A percentile compares a stretch with the other conserved stretches of the same genome.
Evolutionary conservation across 139 green algal genomes (phyloP).

Genomic region (Chlorella vulgaris): DNA sequence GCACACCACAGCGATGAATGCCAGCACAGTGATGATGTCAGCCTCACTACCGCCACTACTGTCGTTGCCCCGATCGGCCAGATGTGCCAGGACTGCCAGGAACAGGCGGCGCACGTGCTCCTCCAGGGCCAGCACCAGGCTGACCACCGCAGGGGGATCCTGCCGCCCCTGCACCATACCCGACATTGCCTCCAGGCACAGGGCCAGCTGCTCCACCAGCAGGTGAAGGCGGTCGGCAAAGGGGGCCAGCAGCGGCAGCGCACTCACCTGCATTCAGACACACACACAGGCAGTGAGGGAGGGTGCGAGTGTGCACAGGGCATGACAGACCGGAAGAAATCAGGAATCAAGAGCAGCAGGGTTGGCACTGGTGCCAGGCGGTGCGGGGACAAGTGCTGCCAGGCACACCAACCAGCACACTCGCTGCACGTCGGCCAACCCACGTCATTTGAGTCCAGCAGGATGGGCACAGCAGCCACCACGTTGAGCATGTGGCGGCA

Average conservation of each 20-base stretch:
- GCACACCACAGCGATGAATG: conserved; percentile 11
- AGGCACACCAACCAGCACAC: background rate
- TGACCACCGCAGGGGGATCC: too few species aligned
- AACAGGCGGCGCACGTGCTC: conserved; percentile 25
- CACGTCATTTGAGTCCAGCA: conserved; percentile 22
- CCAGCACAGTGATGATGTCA: conserved; percentile 13
- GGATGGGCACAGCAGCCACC: background rate
- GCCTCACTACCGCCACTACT: background rate
- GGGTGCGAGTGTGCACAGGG: background rate
- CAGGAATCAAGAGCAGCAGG: background rate
- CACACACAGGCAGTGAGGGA: background rate
- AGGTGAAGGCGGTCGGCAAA: conserved; percentile 5
- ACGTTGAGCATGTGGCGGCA: conserved; percentile 29
- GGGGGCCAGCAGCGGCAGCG: conserved; percentile 19
- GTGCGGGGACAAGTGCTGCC: background rate
- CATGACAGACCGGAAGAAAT: background rate
- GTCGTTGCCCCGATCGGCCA: background rate
- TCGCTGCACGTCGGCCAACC: background rate
- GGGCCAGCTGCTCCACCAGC: conserved; percentile 20
- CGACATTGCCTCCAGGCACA: conserved; percentile 20
- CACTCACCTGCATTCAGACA: background rate
- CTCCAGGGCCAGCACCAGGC: conserved; percentile 15
- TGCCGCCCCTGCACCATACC: background rate
- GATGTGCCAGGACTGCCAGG: conserved; percentile 1
- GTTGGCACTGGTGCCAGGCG: background rate